Evolutionary conservation across 805 yeast species (phyloP).

Genomic region (Wickerhamomyces bovis): DNA sequence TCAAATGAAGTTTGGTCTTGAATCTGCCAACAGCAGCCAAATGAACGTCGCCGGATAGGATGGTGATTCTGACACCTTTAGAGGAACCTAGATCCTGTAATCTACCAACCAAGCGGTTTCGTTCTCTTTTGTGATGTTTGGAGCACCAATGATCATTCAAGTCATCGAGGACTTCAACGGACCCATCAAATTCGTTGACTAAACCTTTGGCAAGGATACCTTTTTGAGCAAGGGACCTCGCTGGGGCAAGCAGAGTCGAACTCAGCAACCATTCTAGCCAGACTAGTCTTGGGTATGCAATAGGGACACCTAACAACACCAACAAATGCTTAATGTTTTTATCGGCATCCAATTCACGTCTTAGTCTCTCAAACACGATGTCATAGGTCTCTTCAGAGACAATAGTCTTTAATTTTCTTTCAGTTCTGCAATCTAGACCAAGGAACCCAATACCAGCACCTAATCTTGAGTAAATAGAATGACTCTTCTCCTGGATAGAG

Average conservation of each 20-base stretch:
- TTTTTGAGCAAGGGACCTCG: constrained; percentile 51
- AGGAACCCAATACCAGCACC: constrained; percentile 68
- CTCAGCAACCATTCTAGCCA: constrained; percentile 79
- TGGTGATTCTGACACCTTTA: constrained; percentile 68
- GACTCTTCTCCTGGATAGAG: constrained; percentile 58
- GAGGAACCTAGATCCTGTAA: constrained; percentile 62
- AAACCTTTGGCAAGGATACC: constrained; percentile 65
- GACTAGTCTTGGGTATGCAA: constrained; percentile 88
- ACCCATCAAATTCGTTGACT: constrained; percentile 89
- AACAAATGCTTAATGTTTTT: constrained; percentile 66
- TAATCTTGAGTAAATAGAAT: constrained; percentile 64
- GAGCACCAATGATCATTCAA: constrained; percentile 97
- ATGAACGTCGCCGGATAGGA: constrained; percentile 92
- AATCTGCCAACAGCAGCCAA: constrained; percentile 79
- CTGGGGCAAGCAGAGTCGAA: constrained; percentile 55
- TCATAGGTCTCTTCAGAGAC: constrained; percentile 52
- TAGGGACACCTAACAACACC: constrained; percentile 89
- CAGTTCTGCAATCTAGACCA: constrained; percentile 93
- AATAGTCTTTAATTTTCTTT: constrained; percentile 60
- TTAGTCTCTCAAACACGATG: constrained; percentile 52
- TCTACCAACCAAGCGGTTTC: constrained; percentile 60
- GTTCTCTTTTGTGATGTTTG: constrained; percentile 74
- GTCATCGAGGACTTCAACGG: constrained; percentile 86
- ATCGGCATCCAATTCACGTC: constrained; percentile 43
- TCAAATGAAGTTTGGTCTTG: constrained; percentile 45